These are phyloP conservation scores for Podospora conica DNA, from an alignment of 495 filamentous ascomycete genomes.

Conservation along the genomic window DNA sequence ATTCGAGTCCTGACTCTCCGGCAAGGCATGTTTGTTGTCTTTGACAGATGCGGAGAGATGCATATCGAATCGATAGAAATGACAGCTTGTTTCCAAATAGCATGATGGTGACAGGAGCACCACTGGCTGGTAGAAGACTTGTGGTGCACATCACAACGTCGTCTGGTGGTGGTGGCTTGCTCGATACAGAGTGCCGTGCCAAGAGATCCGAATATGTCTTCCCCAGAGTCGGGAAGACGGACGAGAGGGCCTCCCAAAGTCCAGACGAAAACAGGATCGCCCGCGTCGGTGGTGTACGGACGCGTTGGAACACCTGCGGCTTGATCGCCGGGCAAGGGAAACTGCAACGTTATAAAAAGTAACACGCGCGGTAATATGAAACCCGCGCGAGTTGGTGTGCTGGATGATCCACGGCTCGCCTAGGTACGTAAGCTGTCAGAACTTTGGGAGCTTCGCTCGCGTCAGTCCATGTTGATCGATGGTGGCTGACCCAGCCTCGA, in stretches of 20 bases:
- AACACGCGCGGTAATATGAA: constrained; percentile 11
- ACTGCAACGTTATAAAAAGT: constrained; percentile 5
- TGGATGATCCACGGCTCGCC: neutral
- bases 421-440: neutral
- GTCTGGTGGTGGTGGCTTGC: neutral
- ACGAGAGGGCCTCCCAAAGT: neutral
- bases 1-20: too few species aligned
- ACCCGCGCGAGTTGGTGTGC: neutral
- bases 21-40: too few species aligned
- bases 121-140: neutral
- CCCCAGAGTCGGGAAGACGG: neutral
- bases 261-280: constrained; percentile 11
- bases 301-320: constrained; percentile 2
- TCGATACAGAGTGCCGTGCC: neutral
- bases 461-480: neutral
- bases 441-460: neutral
- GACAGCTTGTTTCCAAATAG: neutral
- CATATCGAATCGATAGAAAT: neutral
- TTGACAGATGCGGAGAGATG: too few species aligned
- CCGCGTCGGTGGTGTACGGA: neutral
- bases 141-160: neutral
- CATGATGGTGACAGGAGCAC: neutral
- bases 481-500: neutral
- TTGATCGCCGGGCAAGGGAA: constrained; percentile 4
- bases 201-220: constrained; percentile 1